phyloP scores from a whole-genome alignment of 2,329 filamentous ascomycete species.

The Diaporthe sp. region DNA sequence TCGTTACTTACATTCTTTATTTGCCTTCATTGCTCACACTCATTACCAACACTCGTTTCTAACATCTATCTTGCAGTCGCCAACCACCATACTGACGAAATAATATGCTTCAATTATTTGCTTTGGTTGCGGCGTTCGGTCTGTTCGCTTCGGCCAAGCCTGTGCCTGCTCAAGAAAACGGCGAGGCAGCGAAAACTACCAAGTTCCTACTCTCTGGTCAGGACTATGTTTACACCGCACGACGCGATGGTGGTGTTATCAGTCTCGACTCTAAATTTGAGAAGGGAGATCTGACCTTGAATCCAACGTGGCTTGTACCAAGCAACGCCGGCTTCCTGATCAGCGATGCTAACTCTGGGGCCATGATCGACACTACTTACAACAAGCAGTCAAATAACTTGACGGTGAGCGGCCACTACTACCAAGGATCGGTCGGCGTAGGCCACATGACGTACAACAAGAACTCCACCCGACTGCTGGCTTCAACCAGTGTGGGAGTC shows the following conservation, averaged over 20 bases:
- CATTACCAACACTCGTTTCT: neutral
- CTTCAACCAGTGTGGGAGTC: neutral
- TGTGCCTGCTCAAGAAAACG: neutral
- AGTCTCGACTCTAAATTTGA: neutral
- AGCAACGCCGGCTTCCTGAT: neutral
- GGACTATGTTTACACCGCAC: neutral
- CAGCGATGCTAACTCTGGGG: neutral
- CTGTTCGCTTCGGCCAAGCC: neutral
- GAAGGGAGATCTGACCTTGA: neutral
- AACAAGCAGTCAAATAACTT: neutral
- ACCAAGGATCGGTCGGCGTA: neutral
- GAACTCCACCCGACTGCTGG: constrained; percentile 5
- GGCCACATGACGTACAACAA: constrained; percentile 15
- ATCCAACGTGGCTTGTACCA: neutral
- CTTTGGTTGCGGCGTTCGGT: neutral
- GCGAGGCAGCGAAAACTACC: neutral
- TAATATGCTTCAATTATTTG: neutral
- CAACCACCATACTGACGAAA: neutral
- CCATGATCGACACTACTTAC: neutral
- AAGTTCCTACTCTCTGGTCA: neutral
- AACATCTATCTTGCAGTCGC: neutral
- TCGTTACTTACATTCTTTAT: neutral
- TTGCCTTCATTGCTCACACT: neutral
- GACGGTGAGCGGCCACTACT: neutral
- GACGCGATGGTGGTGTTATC: neutral